Percentiles rank a stretch among this genome's conserved stretches.
These are phyloP conservation scores for Russula foetens DNA, from an alignment of 768 basidiomycete species.

Conservation along the genomic window DNA sequence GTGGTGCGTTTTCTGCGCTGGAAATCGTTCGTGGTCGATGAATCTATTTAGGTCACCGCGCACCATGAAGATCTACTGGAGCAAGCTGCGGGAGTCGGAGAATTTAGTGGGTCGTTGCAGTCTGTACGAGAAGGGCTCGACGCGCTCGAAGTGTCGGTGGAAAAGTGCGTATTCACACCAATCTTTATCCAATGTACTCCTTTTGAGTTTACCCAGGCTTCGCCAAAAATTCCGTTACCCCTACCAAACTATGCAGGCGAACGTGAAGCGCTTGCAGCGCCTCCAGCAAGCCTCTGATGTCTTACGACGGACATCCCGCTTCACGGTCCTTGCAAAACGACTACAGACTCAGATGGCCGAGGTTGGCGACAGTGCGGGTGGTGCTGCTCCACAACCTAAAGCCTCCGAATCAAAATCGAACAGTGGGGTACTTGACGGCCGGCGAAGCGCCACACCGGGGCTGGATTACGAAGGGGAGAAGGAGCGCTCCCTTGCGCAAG, in stretches of 20 bases:
- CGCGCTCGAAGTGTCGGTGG: slow-evolving; percentile 67
- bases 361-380: slow-evolving; percentile 29
- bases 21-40: not conserved
- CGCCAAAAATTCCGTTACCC: slow-evolving; percentile 82
- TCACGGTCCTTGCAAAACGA: slow-evolving; percentile 73
- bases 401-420: slow-evolving; percentile 16
- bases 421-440: slow-evolving; percentile 10
- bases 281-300: slow-evolving; percentile 81
- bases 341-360: slow-evolving; percentile 82
- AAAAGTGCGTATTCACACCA: slow-evolving; percentile 47
- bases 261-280: slow-evolving; percentile 67
- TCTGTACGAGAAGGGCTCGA: slow-evolving; percentile 61
- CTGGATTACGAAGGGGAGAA: slow-evolving; percentile 62
- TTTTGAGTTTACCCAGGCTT: slow-evolving; percentile 39
- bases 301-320: slow-evolving; percentile 75
- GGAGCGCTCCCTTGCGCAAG: slow-evolving; percentile 85
- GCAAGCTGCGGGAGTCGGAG: slow-evolving; percentile 68
- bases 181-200: not conserved
- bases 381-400: slow-evolving; percentile 1
- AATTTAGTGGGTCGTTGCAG: slow-evolving; percentile 61
- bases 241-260: slow-evolving; percentile 61
- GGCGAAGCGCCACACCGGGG: slow-evolving; percentile 12
- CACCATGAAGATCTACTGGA: slow-evolving; percentile 79
- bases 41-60: slow-evolving; percentile 51
- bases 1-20: slow-evolving; percentile 44